These are phyloP conservation scores for Hypoxylon sp. DNA, from an alignment of 2,329 filamentous ascomycete species.

Conservation along the genomic window DNA sequence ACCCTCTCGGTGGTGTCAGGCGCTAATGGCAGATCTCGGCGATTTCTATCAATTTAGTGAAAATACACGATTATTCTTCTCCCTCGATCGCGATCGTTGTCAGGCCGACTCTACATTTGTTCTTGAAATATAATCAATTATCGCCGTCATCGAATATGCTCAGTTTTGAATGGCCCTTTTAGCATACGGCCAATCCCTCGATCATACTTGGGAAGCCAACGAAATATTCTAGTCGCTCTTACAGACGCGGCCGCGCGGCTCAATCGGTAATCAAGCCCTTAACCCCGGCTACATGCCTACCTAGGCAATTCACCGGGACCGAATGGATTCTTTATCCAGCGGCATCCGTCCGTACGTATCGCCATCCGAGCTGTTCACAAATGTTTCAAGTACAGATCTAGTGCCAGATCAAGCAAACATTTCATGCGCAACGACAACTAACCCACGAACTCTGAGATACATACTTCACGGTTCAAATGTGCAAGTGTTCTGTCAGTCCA, in stretches of 20 bases:
- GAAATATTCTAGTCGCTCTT: slow-evolving; percentile 9
- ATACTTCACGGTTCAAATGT: not conserved
- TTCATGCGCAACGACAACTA: slow-evolving; percentile 7
- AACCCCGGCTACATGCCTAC: slow-evolving; percentile 8
- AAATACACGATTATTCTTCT: slow-evolving; percentile 16
- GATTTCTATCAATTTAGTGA: slow-evolving; percentile 14
- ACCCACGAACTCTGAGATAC: not conserved
- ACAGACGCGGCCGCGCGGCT: slow-evolving; percentile 23
- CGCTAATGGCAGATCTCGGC: slow-evolving; percentile 24
- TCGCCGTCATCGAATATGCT: not conserved
- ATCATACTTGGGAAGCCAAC: slow-evolving; percentile 5
- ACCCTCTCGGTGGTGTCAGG: slow-evolving; percentile 34
- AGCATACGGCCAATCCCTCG: not conserved
- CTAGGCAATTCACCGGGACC: slow-evolving; percentile 38
- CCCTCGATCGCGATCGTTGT: slow-evolving; percentile 35
- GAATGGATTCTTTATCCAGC: slow-evolving; percentile 20
- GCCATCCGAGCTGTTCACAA: not conserved
- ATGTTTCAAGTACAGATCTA: slow-evolving; percentile 24
- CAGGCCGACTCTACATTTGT: slow-evolving; percentile 14
- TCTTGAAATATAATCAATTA: not conserved
- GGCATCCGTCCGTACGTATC: slow-evolving; percentile 7
- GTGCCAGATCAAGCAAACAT: slow-evolving; percentile 27
- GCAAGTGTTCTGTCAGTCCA: not conserved
- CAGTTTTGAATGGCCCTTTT: not conserved
- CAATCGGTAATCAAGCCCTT: slow-evolving; percentile 20